Base-by-base conservation (phyloP, 225 moss, liverwort and hornwort species). In the Physcomitrium patens region DNA sequence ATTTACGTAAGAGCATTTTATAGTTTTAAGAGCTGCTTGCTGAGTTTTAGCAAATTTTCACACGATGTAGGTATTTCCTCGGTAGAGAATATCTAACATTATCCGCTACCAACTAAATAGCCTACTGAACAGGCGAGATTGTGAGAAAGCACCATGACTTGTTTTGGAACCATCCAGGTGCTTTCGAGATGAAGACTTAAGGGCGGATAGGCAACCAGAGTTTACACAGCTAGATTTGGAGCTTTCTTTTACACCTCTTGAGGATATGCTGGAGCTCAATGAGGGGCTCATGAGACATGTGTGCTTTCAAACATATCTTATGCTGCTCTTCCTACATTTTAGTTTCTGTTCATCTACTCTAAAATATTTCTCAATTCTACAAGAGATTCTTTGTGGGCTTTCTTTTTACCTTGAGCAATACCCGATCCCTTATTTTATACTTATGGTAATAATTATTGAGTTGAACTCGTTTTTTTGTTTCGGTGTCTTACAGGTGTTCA, bases 141-240 rank as follows among this genome's bases (percentile, higher is more conserved):
- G 48, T 76, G 41, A 77, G 52, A 69, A 60, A 16, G 12, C 17
- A 48, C 65, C 16, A 52, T 22, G 23, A 71, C 13, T 52, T 78
- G 59, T 75, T 75, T 26, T 71, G 59, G 7, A n/a, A 62, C 9
- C 3, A 55, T 76, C 55, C 83, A 97, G 96, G 86, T 99, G 99
- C 69, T 99, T 99, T 84, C 91, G 99, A 42, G 99, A 99, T 76
- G 99, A 99, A 85, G 99, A 99, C 80, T 87, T 95, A 73, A 91
- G 99, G 79, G 95, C 95, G 66, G 99, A 95, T 67, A 90, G 99
- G 80, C 99, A 99, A 78, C 99, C 99, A 62, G 99, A 99, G 79
- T 99, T 99, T 60, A 99, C 99, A 43, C 99, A 99, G 65, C 76
- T 99, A 70, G 99, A 99, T 83, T 87, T 99, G 86, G 99, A 99